Evolutionary conservation across 768 basidiomycete genomes (phyloP).

Genomic region (Panaeolus papilionaceus): DNA sequence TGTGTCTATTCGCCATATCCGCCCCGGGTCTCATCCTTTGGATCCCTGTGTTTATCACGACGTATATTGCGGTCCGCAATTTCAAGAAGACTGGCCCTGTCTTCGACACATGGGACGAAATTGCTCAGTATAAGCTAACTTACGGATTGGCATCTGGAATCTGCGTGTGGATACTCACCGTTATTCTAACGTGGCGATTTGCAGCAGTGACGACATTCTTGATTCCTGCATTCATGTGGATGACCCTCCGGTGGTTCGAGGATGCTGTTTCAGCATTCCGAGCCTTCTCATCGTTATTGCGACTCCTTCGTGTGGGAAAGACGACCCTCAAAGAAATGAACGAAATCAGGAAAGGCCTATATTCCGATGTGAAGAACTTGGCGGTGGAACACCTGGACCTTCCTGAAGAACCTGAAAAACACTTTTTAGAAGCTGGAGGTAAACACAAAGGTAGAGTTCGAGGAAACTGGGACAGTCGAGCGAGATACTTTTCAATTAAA

Average conservation of each 20-base stretch:
- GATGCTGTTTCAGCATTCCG: constrained; percentile 83
- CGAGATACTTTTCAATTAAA: constrained; percentile 81
- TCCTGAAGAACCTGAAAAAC: constrained; percentile 71
- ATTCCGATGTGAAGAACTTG: constrained; percentile 70
- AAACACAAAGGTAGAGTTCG: constrained; percentile 75
- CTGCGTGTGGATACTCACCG: constrained; percentile 63
- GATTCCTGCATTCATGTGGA: constrained; percentile 86
- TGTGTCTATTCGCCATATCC: constrained; percentile 67
- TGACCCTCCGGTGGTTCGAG: constrained; percentile 87
- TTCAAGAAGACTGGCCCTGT: constrained; percentile 85
- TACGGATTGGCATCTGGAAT: constrained; percentile 81
- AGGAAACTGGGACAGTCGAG: constrained; percentile 71
- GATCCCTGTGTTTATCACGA: constrained; percentile 78
- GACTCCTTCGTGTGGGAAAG: constrained; percentile 69
- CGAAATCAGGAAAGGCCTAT: constrained; percentile 58
- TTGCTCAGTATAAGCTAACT: constrained; percentile 87
- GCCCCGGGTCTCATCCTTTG: constrained; percentile 83
- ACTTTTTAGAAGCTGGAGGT: constrained; percentile 65
- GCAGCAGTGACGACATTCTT: constrained; percentile 60
- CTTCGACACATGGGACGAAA: constrained; percentile 90
- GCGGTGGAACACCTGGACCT: constrained; percentile 64
- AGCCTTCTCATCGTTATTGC: constrained; percentile 66
- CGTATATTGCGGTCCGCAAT: constrained; percentile 71
- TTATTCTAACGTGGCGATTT: constrained; percentile 68
- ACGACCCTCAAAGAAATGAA: constrained; percentile 59